Percentiles rank a stretch among this genome's conserved stretches.
phyloP scores from a whole-genome alignment of 192 early-diverging fungal species.

The Rhizophagus sp. region DNA sequence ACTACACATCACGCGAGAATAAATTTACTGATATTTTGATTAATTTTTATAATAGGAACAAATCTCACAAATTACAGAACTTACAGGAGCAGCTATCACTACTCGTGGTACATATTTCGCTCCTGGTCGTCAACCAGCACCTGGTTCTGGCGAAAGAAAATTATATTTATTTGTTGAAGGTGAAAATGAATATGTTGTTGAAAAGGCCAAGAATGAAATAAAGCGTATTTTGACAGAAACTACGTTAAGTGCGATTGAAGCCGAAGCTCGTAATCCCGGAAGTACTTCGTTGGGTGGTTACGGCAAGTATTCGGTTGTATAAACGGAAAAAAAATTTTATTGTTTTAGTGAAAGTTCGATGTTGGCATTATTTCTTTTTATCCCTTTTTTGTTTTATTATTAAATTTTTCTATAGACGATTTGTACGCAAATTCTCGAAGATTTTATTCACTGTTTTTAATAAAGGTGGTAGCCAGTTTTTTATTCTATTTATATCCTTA shows the following conservation, averaged over 20 bases:
- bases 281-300: conserved; percentile 46
- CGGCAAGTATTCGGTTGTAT: conserved; percentile 50
- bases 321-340: conserved; percentile 16
- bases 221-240: conserved; percentile 89
- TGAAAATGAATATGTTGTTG: conserved; percentile 84
- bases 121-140: conserved; percentile 76
- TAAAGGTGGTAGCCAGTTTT: conserved; percentile 26
- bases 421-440: conserved; percentile 23
- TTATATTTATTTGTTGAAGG: conserved; percentile 95
- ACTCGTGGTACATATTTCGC: conserved; percentile 89
- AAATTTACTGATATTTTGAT: background rate
- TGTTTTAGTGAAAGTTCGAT: background rate
- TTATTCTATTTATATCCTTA: conserved; percentile 1
- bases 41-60: conserved; percentile 59
- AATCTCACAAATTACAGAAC: conserved; percentile 90
- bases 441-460: conserved; percentile 26
- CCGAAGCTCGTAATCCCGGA: conserved; percentile 56
- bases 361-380: conserved; percentile 22
- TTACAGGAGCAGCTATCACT: conserved; percentile 94
- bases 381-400: conserved; percentile 13
- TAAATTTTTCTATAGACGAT: conserved; percentile 8
- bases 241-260: conserved; percentile 72
- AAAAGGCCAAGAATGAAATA: conserved; percentile 93
- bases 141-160: conserved; percentile 78
- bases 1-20: background rate